phyloP scores from a whole-genome alignment of 1,139 yeast species.

The Magnusiomyces suaveolens region DNA sequence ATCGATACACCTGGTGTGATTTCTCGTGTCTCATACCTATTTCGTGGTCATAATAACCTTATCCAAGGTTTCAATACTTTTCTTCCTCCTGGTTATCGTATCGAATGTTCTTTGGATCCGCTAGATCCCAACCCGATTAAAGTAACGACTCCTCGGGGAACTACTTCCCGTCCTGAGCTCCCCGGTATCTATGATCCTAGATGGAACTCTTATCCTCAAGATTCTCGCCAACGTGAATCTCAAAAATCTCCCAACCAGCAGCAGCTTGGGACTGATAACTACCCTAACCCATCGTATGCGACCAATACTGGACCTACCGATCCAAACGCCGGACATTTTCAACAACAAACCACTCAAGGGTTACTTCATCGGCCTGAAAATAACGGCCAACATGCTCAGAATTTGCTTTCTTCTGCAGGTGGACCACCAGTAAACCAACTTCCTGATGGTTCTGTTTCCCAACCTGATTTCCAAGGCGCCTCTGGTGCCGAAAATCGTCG shows the following conservation, averaged over 20 bases:
- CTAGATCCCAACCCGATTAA: conserved; percentile 86
- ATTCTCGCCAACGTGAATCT: conserved; percentile 10
- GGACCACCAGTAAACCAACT: conserved; percentile 17
- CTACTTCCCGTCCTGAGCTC: conserved; percentile 51
- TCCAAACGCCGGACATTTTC: background rate
- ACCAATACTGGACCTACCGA: background rate
- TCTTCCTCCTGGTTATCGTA: conserved; percentile 91
- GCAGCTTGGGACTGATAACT: conserved; percentile 11
- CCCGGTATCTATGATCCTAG: conserved; percentile 13
- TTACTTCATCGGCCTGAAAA: too few relatives aligned
- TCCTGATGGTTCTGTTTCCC: conserved; percentile 30
- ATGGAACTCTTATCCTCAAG: conserved; percentile 11
- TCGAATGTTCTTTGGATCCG: conserved; percentile 85
- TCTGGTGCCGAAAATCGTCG: conserved; percentile 18
- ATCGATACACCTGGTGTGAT: conserved; percentile 98
- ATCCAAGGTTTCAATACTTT: conserved; percentile 97
- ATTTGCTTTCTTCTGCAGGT: too few relatives aligned
- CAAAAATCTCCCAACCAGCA: conserved; percentile 11
- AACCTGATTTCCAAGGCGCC: conserved; percentile 26
- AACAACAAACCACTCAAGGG: too few relatives aligned
- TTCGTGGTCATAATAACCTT: conserved; percentile 84
- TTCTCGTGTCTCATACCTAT: conserved; percentile 81
- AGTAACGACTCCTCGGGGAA: conserved; percentile 93
- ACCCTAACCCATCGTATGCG: conserved; percentile 2
- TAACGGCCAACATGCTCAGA: too few relatives aligned